These are phyloP conservation scores for Fusarium sp. DNA, from an alignment of 2,329 filamentous ascomycete genomes.

Conservation along the genomic window DNA sequence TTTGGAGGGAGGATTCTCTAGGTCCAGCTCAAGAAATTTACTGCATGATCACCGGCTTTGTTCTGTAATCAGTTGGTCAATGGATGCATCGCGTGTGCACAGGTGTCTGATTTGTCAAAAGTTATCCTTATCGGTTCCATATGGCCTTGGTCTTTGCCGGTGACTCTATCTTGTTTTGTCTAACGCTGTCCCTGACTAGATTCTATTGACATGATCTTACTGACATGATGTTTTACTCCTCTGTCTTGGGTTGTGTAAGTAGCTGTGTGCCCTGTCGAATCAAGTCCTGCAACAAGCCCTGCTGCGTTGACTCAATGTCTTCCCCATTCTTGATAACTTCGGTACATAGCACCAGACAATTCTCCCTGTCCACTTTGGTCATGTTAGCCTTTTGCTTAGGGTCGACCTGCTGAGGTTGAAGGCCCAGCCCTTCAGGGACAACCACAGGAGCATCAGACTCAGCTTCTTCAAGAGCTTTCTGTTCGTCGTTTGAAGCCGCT, in stretches of 20 bases:
- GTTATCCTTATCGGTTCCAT: conserved; percentile 33
- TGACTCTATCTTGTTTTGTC: conserved; percentile 3
- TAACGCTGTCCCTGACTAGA: background rate
- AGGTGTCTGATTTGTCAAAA: conserved; percentile 35
- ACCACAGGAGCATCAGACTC: conserved; percentile 22
- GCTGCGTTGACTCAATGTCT: conserved; percentile 55
- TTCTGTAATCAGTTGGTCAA: conserved; percentile 50
- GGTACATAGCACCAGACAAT: conserved; percentile 69
- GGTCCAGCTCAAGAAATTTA: conserved; percentile 57
- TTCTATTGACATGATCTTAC: background rate
- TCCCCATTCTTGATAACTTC: conserved; percentile 63
- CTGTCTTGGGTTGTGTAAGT: conserved; percentile 48
- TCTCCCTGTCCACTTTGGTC: conserved; percentile 68
- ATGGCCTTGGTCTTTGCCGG: background rate
- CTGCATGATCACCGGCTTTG: conserved; percentile 56
- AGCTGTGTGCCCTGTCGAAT: conserved; percentile 63
- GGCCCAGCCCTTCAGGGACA: conserved; percentile 51
- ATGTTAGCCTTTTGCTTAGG: conserved; percentile 58
- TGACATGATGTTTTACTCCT: background rate
- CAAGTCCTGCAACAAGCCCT: conserved; percentile 60
- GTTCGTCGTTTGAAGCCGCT: conserved; percentile 11
- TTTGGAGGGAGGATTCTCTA: conserved; percentile 55
- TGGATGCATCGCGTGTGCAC: conserved; percentile 44
- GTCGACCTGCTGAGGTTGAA: conserved; percentile 63
- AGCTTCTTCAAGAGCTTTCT: conserved; percentile 31